phyloP scores from a whole-genome alignment of 1,284 basidiomycete genomes.

The Entoloma clypeatum region DNA sequence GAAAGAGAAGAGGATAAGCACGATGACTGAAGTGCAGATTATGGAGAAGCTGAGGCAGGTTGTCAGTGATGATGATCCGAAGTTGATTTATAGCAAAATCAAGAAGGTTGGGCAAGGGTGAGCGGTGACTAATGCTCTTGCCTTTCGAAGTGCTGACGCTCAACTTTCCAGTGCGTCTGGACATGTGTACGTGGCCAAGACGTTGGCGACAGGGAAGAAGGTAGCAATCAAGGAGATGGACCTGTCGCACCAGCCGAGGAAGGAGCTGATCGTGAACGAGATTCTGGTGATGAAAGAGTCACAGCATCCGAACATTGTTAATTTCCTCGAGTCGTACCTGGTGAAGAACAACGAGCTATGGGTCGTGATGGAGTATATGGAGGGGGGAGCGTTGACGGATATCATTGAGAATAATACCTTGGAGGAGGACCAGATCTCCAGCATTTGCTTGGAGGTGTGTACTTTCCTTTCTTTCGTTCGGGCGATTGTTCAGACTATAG shows the following conservation, averaged over 20 bases:
- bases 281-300: constrained; percentile 99
- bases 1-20: constrained; percentile 87
- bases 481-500: not conserved
- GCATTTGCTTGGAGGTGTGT: constrained; percentile 87
- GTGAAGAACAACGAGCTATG: constrained; percentile 92
- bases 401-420: constrained; percentile 97
- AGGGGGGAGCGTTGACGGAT: constrained; percentile 95
- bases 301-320: constrained; percentile 98
- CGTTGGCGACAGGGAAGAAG: constrained; percentile 81
- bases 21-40: constrained; percentile 96
- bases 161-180: constrained; percentile 78
- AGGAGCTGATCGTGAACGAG: constrained; percentile 98
- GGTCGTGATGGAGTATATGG: constrained; percentile 99
- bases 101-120: constrained; percentile 99
- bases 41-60: constrained; percentile 96
- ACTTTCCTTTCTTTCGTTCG: constrained; percentile 3
- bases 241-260: constrained; percentile 90
- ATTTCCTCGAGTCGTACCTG: constrained; percentile 92
- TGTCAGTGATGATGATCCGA: constrained; percentile 86
- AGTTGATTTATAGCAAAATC: constrained; percentile 91
- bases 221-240: constrained; percentile 99
- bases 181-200: constrained; percentile 98
- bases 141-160: constrained; percentile 2
- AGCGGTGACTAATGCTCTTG: constrained; percentile 37
- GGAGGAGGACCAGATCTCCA: constrained; percentile 95